Evolutionary conservation across 441 rosid species (phyloP).

Genomic region (Adansonia rubrostipa): DNA sequence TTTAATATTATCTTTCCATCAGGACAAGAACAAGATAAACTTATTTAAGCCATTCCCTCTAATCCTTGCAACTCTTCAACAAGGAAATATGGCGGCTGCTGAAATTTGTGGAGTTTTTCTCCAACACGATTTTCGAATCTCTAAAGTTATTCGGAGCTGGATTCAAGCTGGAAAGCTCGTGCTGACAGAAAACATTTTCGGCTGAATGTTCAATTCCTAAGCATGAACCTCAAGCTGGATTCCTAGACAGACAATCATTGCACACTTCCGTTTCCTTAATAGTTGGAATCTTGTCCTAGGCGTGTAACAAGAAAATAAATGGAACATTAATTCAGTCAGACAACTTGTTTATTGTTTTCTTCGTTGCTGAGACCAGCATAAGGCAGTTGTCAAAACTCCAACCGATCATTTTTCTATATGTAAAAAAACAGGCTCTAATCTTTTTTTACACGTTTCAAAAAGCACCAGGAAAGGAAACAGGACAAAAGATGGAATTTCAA

Average conservation of each 20-base stretch:
- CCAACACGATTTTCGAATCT: neutral
- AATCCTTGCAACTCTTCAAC: neutral
- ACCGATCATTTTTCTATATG: neutral
- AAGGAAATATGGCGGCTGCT: neutral
- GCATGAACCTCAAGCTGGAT: neutral
- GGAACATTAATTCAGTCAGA: neutral
- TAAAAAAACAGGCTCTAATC: too few relatives aligned
- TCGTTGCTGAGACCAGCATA: neutral
- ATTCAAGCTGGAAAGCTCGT: constrained; percentile 6
- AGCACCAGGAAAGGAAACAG: too few relatives aligned
- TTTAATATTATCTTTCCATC: neutral
- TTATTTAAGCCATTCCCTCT: neutral
- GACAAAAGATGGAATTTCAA: too few relatives aligned
- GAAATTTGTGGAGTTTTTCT: neutral
- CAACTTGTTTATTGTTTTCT: constrained; percentile 13
- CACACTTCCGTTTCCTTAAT: neutral
- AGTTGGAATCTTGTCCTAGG: neutral
- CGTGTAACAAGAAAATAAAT: neutral
- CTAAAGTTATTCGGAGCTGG: neutral
- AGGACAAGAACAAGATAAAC: neutral
- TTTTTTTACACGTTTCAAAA: too few relatives aligned
- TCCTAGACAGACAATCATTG: neutral
- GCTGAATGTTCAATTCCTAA: neutral
- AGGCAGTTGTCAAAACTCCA: constrained; percentile 14
- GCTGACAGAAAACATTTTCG: constrained; percentile 1